Evolutionary conservation across 805 yeast species (phyloP), one percentile per base, ranked within the genome.

Genomic region (Myxozyma monticola): DNA sequence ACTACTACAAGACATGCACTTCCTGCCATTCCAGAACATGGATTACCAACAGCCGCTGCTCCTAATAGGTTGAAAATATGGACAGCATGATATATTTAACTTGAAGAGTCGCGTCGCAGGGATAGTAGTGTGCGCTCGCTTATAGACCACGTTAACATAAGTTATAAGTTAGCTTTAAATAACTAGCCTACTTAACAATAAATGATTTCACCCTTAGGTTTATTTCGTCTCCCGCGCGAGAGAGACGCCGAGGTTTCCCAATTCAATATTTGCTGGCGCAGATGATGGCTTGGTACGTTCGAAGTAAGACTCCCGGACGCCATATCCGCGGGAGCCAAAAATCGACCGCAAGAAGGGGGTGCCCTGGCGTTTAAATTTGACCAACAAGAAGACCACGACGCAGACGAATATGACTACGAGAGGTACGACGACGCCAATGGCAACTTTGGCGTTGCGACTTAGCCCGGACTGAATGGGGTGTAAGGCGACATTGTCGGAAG

Each of bases 401-500:
- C 18, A 18, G 8, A 50, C 43, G 17, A 46, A 46, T 4, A 50
- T 21, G 8, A 39, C 50, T 6, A 48, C 46, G 25, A 45, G n/a
- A 2, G 55, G 51, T 12, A 50, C 55, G 15, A 29, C 43, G 3
- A 50, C 51, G 2, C 51, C 50, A 21, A 50, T 41, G 8, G 46
- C 55, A 12, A 50, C 46, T 18, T 45, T 50, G 20, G 37, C 55
- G 3, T 40, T 6, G 6, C 38, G 25, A 2, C 43, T 35, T 7
- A 50, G 39, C n/a, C n/a, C n/a, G n/a, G n/a, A n/a, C n/a, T n/a
- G n/a, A n/a, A n/a, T n/a, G n/a, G n/a, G n/a, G n/a, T n/a, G n/a
- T n/a, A n/a, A n/a, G n/a, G n/a, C n/a, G n/a, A 50, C 51, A 39
- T 71, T 73, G 45, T 74, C 77, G 0, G 76, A 71, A 18, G 78